Conservation (phyloP, 2,329 filamentous ascomycete species). For the Neofusicoccum umdonicola region DNA sequence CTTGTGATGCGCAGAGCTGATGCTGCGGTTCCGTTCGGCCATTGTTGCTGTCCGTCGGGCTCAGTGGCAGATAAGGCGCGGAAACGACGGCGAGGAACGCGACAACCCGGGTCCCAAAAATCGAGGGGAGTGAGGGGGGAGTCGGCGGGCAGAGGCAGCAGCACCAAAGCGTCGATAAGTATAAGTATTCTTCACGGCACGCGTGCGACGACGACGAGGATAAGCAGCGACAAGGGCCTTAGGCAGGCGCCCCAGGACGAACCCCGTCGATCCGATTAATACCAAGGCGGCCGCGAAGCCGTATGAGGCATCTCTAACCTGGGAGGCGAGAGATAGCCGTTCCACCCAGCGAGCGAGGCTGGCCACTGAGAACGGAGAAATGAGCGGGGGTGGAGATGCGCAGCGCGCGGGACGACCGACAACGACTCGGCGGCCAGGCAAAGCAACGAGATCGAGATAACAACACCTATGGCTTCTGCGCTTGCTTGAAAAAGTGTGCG, state of each 20-base stretch:
- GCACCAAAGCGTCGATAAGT: not conserved
- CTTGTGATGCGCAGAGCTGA: conserved; percentile 20
- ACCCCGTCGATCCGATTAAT: conserved; percentile 6
- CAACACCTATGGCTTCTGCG: not conserved
- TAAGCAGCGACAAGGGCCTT: not conserved
- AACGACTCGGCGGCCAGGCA: not conserved
- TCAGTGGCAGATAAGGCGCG: not conserved
- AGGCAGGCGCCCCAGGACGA: not conserved
- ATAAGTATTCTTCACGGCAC: not conserved
- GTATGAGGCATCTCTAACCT: conserved; percentile 1
- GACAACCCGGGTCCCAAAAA: too few species aligned
- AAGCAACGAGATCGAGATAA: not conserved
- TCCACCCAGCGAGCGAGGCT: not conserved
- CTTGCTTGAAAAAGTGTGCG: not conserved
- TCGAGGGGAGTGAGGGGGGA: not conserved
- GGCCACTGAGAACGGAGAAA: not conserved
- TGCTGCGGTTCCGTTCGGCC: conserved; percentile 21
- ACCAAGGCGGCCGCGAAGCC: conserved; percentile 8
- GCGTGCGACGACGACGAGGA: not conserved
- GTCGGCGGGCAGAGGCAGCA: not conserved
- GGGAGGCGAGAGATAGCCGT: conserved; percentile 14
- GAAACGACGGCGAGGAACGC: too few species aligned
- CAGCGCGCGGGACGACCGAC: not conserved
- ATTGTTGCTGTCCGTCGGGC: conserved; percentile 19
- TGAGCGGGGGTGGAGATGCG: conserved; percentile 5